Base-by-base conservation (phyloP, 73 alveolate genomes). In the Tetrahymena thermophila region DNA sequence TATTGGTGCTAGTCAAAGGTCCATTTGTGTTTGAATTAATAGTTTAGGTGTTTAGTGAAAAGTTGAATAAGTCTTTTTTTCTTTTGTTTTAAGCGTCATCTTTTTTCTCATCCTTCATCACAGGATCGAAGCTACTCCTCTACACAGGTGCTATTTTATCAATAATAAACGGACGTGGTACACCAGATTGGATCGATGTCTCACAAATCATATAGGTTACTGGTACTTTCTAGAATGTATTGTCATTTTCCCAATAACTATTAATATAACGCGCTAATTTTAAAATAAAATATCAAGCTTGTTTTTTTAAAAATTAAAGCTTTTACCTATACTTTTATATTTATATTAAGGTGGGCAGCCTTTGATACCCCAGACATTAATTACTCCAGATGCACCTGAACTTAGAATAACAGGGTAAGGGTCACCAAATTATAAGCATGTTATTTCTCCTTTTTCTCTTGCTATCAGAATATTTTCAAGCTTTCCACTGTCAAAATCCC, bases 401-500 rank as follows among this genome's bases (percentile, higher is more conserved):
- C 98, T 28, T 11, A 98, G 95, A n/a, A 98, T 97, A 84, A 99
- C 96, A 10, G 99, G 99, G 93, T 97, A 98, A 43, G 99, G 99
- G 56, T 98, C 98, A 34, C 98, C 94, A 96, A 99, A 99, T 50
- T 94, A 96, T 42, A 99, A 85, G 28, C 97, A 94, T 17, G 98
- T 85, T 4, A 97, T 97, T 85, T 95, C 98, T 93, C 94, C 96
- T 56, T 96, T 55, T 94, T 98, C 98, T 95, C 96, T 99, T 23
- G 89, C 89, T 94, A 96, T 85, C 93, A 98, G 96, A 44, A 98
- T 97, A 44, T 97, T 99, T 93, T 98, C 99, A 25, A 99, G 94
- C 96, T 99, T 99, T 15, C 98, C 96, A 96, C 97, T 98, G 94
- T 99, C 99, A 94, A 99, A 98, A 96, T 99, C 99, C 99, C 99